These are phyloP conservation scores for Gossypium armourianum DNA, from an alignment of 441 rosid species.

Conservation along the genomic window DNA sequence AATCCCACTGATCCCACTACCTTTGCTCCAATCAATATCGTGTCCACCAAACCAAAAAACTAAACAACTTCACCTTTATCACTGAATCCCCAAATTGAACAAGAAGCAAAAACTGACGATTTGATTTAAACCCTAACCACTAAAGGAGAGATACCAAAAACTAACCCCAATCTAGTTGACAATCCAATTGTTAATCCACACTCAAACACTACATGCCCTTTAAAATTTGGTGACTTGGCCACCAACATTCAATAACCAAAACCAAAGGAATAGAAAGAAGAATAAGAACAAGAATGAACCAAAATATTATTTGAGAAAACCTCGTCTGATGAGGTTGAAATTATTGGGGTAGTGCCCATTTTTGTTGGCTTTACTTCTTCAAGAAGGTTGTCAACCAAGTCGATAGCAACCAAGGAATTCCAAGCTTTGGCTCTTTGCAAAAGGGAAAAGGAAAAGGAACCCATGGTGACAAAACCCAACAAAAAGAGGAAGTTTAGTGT, in stretches of 20 bases:
- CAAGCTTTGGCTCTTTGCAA: neutral
- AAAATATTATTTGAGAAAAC: neutral
- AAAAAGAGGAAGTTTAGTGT: neutral
- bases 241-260: neutral
- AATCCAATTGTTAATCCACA: neutral
- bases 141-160: neutral
- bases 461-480: neutral
- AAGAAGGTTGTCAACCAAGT: neutral
- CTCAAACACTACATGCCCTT: neutral
- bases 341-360: neutral
- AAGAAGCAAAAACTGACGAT: neutral
- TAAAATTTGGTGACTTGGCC: neutral
- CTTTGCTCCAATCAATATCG: neutral
- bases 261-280: neutral
- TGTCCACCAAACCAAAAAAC: neutral
- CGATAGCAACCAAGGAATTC: neutral
- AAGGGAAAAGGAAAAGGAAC: neutral
- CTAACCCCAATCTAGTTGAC: neutral
- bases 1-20: neutral
- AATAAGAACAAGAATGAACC: neutral
- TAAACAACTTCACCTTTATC: neutral
- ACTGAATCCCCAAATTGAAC: neutral
- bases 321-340: neutral
- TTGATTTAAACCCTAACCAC: neutral
- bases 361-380: neutral